Base-by-base conservation (phyloP, 495 filamentous ascomycete genomes). In the Terfezia claveryi region DNA sequence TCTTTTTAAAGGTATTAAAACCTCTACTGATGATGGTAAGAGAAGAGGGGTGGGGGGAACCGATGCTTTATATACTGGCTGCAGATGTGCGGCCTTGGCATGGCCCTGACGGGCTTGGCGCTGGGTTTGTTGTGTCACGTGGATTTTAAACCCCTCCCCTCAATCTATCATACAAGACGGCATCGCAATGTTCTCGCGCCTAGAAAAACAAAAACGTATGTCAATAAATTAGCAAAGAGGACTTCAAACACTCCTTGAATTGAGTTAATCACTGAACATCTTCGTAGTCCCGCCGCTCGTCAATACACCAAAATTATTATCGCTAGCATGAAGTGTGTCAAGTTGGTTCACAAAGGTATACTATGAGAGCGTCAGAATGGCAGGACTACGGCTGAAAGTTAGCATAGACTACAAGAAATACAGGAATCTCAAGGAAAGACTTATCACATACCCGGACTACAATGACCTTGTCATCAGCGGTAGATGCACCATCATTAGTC, bases 401-500 rank as follows among this genome's bases (percentile, higher is more conserved):
- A 20, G 20, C 20, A 20, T 20, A 20, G 20, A 20, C 20, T 20
- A 20, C 20, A 20, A 2, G 20, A 20, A 20, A 20, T 20, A 2
- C 20, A 20, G 20, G 20, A 2, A 20, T 2, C 2, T 20, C 20
- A 20, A 51, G 54, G 20, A 20, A 20, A 20, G 20, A 20, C 20
- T 20, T 20, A 20, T 8, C 23, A 54, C 53, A 41, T 64, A 64
- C 62, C 74, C 74, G 52, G 74, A n/a, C 74, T 1, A 2, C 20
- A 50, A 76, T 61, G 54, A 71, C 72, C 59, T 72, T 69, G 16
- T 72, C 72, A 58, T 77, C 74, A 2, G 71, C 71, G 17, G 56
- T 61, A 52, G 70, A 61, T 14, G 73, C 73, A 0, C 59, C 65
- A 23, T 64, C 67, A 55, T 62, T 74, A 51, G 73, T 69, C 54